phyloP scores from a whole-genome alignment of 352 stramenopile genomes.

The Globisporangium rhizosaccharum region DNA sequence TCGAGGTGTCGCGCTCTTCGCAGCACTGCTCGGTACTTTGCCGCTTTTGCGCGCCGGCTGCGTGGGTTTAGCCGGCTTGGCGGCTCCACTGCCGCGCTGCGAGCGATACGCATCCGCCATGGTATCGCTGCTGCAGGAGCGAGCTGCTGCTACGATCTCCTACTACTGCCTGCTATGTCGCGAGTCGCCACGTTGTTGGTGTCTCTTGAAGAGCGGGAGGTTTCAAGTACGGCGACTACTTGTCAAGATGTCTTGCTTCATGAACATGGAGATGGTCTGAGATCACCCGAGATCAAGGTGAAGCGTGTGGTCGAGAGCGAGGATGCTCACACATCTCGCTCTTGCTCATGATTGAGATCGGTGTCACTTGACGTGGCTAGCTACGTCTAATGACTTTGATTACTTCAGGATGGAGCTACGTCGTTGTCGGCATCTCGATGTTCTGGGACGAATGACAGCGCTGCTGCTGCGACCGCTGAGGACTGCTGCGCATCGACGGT shows the following conservation, averaged over 20 bases:
- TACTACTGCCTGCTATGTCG: not conserved
- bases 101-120: conserved; percentile 7
- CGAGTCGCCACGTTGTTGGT: not conserved
- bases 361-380: too few relatives aligned
- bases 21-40: not conserved
- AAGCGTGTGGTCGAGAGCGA: too few relatives aligned
- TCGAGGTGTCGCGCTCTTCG: conserved; percentile 17
- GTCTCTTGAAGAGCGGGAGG: too few relatives aligned
- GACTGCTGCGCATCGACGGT: conserved; percentile 9
- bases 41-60: conserved; percentile 12
- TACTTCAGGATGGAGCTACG: too few relatives aligned
- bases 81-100: not conserved
- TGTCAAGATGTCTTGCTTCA: too few relatives aligned
- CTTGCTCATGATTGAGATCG: too few relatives aligned
- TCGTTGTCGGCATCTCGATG: not conserved
- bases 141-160: not conserved
- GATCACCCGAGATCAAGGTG: too few relatives aligned
- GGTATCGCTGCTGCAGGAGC: not conserved
- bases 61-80: not conserved
- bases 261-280: too few relatives aligned
- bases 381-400: too few relatives aligned
- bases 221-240: too few relatives aligned
- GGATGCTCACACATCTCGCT: too few relatives aligned
- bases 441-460: not conserved
- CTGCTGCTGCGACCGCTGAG: not conserved